These are phyloP conservation scores for Aegilops bicornis DNA, from an alignment of 176 grass and related monocot genomes.

Conservation along the genomic window DNA sequence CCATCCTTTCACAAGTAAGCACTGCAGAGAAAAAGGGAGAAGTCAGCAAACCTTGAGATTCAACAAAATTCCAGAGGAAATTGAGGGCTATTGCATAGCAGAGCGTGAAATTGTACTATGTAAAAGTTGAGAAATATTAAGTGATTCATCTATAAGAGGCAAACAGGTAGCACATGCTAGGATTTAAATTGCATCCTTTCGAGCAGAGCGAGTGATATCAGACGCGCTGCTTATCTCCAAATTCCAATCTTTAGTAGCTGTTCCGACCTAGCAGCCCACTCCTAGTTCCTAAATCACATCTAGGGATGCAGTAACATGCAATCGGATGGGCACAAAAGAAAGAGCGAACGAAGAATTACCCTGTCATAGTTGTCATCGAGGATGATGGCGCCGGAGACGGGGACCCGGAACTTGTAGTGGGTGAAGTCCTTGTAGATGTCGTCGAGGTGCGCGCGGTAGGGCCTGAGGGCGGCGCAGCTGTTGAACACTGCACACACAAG, in stretches of 20 bases:
- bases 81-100: not conserved
- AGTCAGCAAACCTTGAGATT: slow-evolving; percentile 5
- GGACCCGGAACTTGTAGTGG: slow-evolving; percentile 89
- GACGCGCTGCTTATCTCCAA: not conserved
- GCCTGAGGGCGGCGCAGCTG: slow-evolving; percentile 83
- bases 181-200: not conserved
- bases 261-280: not conserved
- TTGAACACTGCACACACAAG: slow-evolving; percentile 74
- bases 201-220: not conserved
- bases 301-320: not conserved
- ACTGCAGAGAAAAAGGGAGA: slow-evolving; percentile 41
- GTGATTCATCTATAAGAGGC: slow-evolving; percentile 2
- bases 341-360: slow-evolving; percentile 27
- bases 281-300: not conserved
- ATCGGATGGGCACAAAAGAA: not conserved
- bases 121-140: not conserved
- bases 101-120: not conserved
- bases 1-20: slow-evolving; percentile 98
- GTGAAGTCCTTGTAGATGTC: slow-evolving; percentile 96
- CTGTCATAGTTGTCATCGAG: slow-evolving; percentile 85
- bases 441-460: slow-evolving; percentile 87
- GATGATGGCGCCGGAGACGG: slow-evolving; percentile 89
- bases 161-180: not conserved
- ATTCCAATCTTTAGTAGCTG: not conserved
- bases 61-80: not conserved